Evolutionary conservation across 148 eudicot genomes (phyloP).

Genomic region (Oxyria digyna): DNA sequence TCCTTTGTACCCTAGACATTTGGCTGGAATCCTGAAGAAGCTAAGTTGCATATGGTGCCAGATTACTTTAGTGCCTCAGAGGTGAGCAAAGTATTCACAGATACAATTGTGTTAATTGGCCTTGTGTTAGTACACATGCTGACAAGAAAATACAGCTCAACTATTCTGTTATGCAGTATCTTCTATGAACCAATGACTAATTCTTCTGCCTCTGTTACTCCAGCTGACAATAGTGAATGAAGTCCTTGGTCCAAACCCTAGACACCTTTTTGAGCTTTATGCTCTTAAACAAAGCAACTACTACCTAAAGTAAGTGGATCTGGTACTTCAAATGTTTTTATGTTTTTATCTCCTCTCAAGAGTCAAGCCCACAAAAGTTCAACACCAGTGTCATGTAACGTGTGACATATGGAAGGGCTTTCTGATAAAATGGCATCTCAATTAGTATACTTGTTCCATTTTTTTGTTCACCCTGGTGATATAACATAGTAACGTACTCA

Average conservation of each 20-base stretch:
- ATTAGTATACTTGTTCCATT: no score
- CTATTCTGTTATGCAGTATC: neutral
- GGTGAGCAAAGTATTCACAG: conserved; percentile 29
- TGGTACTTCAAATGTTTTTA: neutral
- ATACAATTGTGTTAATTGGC: neutral
- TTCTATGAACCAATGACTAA: neutral
- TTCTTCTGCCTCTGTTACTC: conserved; percentile 12
- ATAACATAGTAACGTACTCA: no score
- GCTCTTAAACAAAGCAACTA: conserved; percentile 69
- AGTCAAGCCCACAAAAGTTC: neutral
- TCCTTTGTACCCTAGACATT: conserved; percentile 33
- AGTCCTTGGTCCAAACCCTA: conserved; percentile 71
- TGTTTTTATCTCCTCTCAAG: neutral
- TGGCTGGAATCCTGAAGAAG: conserved; percentile 88
- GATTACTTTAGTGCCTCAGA: conserved; percentile 70
- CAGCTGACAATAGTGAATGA: conserved; percentile 72
- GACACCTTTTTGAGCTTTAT: conserved; percentile 90
- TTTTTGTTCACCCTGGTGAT: no score
- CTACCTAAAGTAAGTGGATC: conserved; percentile 46
- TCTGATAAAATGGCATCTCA: neutral
- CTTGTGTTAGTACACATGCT: neutral
- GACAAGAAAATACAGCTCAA: neutral
- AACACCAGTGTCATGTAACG: neutral
- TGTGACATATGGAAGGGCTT: neutral
- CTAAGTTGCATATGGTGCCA: conserved; percentile 79